Evolutionary conservation across 2,329 filamentous ascomycete species (phyloP), one percentile per base, ranked within the genome.

Genomic region (Camillea tinctor): DNA sequence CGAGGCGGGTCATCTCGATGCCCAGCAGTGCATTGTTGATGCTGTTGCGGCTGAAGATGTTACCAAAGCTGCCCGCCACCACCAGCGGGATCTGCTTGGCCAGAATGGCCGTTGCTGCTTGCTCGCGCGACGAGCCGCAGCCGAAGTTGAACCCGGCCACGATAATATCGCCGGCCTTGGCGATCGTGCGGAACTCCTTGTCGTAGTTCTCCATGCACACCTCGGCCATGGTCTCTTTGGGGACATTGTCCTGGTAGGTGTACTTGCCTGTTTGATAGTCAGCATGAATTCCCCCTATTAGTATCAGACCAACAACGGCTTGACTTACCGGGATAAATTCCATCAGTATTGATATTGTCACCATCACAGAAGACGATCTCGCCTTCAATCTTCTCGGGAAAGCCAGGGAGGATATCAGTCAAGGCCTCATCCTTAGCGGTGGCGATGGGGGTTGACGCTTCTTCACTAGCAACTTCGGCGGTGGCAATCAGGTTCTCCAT

Each of bases 201-300:
- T 98, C 94, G 77, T 97, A 98, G 81, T 98, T 98, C 73, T 90
- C 84, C 93, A 98, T 97, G 75, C 90, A 93, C 0, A 93, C 93
- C 66, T 90, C 80, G 0, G 92, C 92, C 94, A 98, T 97, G 59
- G 86, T 86, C 62, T 92, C 89, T 0, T 77, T 80, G 0, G 90
- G 78, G 1, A 98, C 82, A 69, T 91, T 84, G 71, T 98, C 93
- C 72, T 96, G 92, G 76, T 98, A 98, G 0, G 93, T 97, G 74
- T 92, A 93, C 72, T 93, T 93, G 4, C 91, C 71, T 52, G n/a
- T 54, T 5, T 26, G 22, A 6, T 20, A 1, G 30, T 24, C 17
- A 22, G 1, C 23, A 49, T 4, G 44, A 49, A 49, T 91, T 73
- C 88, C n/a, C n/a, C n/a, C n/a, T n/a, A n/a, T n/a, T n/a, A n/a